Conservation (phyloP, 2,329 filamentous ascomycete genomes). For the Ascochyta rabiei region DNA sequence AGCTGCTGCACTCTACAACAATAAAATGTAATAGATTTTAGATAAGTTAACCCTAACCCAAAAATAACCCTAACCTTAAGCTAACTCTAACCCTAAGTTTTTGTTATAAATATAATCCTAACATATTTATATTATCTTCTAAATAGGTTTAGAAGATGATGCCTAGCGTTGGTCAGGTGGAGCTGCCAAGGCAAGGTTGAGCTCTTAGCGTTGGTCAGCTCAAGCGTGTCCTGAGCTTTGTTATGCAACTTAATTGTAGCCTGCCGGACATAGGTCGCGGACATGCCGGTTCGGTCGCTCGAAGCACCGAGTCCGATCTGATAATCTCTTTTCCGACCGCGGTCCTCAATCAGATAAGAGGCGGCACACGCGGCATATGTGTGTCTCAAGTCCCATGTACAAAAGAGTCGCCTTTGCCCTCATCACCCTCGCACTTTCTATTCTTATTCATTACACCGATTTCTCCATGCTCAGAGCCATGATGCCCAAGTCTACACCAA, state of each 20-base stretch:
- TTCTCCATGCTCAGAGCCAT: constrained; percentile 6
- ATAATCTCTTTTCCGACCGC: constrained; percentile 14
- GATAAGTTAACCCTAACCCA: too few species aligned
- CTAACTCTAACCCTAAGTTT: too few species aligned
- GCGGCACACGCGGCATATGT: constrained; percentile 6
- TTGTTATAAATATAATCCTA: too few species aligned
- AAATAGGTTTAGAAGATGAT: too few species aligned
- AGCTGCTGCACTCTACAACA: too few species aligned
- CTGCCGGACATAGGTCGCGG: not conserved
- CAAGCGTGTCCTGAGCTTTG: too few species aligned
- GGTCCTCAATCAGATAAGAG: constrained; percentile 13
- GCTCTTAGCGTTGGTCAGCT: too few species aligned
- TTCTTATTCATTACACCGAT: not conserved
- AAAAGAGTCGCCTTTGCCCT: constrained; percentile 2
- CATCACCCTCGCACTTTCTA: not conserved
- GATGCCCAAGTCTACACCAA: constrained; percentile 2
- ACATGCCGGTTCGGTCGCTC: not conserved
- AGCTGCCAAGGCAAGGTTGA: too few species aligned
- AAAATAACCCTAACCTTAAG: too few species aligned
- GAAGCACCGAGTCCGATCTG: constrained; percentile 10
- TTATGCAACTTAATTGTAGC: not conserved
- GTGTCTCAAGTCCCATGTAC: not conserved
- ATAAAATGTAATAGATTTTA: too few species aligned
- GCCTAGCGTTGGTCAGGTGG: too few species aligned
- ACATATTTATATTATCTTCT: too few species aligned